Conservation (phyloP, 2,329 filamentous ascomycete genomes). For the Diplodia intermedia region DNA sequence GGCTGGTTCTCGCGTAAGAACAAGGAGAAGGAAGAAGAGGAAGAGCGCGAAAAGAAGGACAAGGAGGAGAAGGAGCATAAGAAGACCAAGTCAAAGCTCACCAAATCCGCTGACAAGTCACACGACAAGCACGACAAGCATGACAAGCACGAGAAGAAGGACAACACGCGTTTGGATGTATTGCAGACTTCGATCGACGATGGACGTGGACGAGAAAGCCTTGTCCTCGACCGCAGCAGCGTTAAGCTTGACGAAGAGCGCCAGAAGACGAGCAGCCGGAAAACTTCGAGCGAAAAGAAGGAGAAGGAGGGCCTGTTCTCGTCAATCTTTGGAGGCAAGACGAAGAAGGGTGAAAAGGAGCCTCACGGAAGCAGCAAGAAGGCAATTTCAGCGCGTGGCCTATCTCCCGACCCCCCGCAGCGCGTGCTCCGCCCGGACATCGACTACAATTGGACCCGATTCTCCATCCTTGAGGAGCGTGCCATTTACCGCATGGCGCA, state of each 20-base stretch:
- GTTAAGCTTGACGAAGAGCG: slow-evolving; percentile 79
- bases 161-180: slow-evolving; percentile 83
- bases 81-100: slow-evolving; percentile 67
- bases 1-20: slow-evolving; percentile 78
- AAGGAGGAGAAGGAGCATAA: slow-evolving; percentile 52
- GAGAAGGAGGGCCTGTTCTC: slow-evolving; percentile 95
- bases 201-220: slow-evolving; percentile 74
- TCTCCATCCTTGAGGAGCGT: slow-evolving; percentile 92
- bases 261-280: slow-evolving; percentile 79
- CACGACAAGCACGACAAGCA: slow-evolving; percentile 50
- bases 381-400: slow-evolving; percentile 70
- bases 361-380: slow-evolving; percentile 69
- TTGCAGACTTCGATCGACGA: slow-evolving; percentile 86
- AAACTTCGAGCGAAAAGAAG: slow-evolving; percentile 74
- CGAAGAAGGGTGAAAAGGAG: slow-evolving; percentile 85
- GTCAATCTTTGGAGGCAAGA: slow-evolving; percentile 87
- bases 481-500: slow-evolving; percentile 99
- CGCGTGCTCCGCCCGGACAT: slow-evolving; percentile 81
- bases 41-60: slow-evolving; percentile 63
- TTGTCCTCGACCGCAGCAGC: slow-evolving; percentile 80
- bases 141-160: slow-evolving; percentile 66
- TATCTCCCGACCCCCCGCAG: slow-evolving; percentile 77
- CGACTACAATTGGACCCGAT: slow-evolving; percentile 95
- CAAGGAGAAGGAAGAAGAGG: slow-evolving; percentile 73
- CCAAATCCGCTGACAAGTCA: slow-evolving; percentile 57